Conservation (phyloP, 2,329 filamentous ascomycete genomes). For the Incumbomyces delicatus region DNA sequence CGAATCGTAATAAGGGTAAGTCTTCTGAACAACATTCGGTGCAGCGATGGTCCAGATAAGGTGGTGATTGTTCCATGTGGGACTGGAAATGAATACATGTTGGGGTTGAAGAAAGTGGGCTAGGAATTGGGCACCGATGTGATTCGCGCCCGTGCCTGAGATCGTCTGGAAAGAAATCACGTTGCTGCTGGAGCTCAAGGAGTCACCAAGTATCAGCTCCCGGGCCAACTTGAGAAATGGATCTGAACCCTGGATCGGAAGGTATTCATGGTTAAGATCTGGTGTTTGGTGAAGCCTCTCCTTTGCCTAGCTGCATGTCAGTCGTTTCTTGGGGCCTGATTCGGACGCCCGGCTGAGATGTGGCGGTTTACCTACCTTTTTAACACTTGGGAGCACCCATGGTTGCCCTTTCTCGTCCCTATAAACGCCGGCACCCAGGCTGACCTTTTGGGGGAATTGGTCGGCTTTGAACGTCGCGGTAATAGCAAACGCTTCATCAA, state of each 20-base stretch:
- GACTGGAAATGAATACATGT: slow-evolving; percentile 80
- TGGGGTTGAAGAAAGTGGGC: slow-evolving; percentile 67
- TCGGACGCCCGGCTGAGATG: slow-evolving; percentile 31
- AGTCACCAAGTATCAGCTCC: slow-evolving; percentile 76
- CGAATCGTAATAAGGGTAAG: slow-evolving; percentile 88
- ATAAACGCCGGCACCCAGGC: slow-evolving; percentile 31
- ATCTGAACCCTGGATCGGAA: slow-evolving; percentile 77
- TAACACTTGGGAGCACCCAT: slow-evolving; percentile 30
- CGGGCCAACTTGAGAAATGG: slow-evolving; percentile 78
- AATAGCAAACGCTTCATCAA: slow-evolving; percentile 5
- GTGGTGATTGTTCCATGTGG: slow-evolving; percentile 96
- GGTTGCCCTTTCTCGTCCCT: slow-evolving; percentile 28
- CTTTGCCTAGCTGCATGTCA: too few species aligned
- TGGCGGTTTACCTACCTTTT: slow-evolving; percentile 64
- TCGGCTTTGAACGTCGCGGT: slow-evolving; percentile 17
- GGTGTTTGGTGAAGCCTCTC: slow-evolving; percentile 57
- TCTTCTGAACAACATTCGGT: slow-evolving; percentile 61
- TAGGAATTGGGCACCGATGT: slow-evolving; percentile 85
- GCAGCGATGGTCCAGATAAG: slow-evolving; percentile 72
- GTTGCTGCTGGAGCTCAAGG: slow-evolving; percentile 55
- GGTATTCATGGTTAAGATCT: slow-evolving; percentile 91
- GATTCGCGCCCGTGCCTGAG: slow-evolving; percentile 89
- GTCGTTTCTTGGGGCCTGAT: too few species aligned
- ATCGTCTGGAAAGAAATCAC: slow-evolving; percentile 79
- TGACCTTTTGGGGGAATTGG: slow-evolving; percentile 27